phyloP scores from a whole-genome alignment of 1,139 yeast species.

The Kluyveromyces marxianus region DNA sequence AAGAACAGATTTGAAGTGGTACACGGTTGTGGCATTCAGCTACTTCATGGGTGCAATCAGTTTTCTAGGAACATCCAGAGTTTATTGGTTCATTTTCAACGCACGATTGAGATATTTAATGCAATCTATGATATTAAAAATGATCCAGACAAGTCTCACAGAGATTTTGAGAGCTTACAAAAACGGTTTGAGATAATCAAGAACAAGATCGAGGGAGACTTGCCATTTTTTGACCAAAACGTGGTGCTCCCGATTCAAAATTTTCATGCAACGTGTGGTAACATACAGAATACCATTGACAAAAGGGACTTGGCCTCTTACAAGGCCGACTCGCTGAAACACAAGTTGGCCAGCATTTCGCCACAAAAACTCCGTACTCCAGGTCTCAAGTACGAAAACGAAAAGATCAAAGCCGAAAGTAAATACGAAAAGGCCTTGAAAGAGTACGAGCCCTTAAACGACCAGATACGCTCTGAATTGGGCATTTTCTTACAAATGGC shows the following conservation, averaged over 20 bases:
- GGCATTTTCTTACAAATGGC: conserved; percentile 10
- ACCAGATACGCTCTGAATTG: conserved; percentile 14
- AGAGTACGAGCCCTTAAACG: conserved; percentile 16
- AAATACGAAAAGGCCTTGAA: conserved; percentile 10
- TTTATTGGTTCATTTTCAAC: conserved; percentile 10
- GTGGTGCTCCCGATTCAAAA: conserved; percentile 8
- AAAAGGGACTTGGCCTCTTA: conserved; percentile 12
- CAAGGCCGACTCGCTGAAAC: conserved; percentile 1
- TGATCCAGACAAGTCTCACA: not conserved
- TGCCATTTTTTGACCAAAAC: conserved; percentile 3
- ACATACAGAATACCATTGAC: conserved; percentile 11
- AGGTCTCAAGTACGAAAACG: conserved; percentile 8
- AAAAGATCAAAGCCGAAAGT: conserved; percentile 10
- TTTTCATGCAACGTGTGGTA: conserved; percentile 9
- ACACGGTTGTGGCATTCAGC: conserved; percentile 8
- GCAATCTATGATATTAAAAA: conserved; percentile 2
- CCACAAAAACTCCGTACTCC: conserved; percentile 6
- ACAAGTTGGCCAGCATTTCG: not conserved
- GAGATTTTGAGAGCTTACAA: not conserved
- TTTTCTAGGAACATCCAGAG: conserved; percentile 9
- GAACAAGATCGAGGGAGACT: conserved; percentile 6
- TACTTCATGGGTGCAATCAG: conserved; percentile 13
- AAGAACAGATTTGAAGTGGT: conserved; percentile 12
- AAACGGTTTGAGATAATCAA: conserved; percentile 5
- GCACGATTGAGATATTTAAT: conserved; percentile 9